Evolutionary conservation across 352 stramenopile genomes (phyloP).

Genomic region (Pythium biforme): DNA sequence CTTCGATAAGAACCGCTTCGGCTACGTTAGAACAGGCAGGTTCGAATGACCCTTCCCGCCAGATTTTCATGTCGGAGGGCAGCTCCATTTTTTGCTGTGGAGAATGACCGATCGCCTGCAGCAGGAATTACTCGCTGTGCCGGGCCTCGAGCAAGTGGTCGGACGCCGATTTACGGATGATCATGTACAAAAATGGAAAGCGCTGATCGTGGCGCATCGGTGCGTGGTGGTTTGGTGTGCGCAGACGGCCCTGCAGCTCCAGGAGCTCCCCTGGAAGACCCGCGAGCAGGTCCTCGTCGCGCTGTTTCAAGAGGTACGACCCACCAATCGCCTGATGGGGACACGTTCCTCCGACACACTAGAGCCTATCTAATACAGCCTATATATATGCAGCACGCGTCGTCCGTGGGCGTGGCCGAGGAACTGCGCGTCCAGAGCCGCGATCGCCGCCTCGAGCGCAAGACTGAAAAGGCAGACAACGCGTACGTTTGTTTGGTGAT

Average conservation of each 20-base stretch:
- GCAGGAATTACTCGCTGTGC: constrained; percentile 20
- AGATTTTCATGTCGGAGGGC: neutral
- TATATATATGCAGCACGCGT: too few species aligned
- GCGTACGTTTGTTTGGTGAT: constrained; percentile 28
- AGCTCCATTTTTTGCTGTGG: neutral
- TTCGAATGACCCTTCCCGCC: constrained; percentile 9
- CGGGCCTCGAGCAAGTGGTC: constrained; percentile 22
- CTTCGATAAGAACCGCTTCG: constrained; percentile 1
- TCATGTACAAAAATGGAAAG: neutral
- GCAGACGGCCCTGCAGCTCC: constrained; percentile 37
- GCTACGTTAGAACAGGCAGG: neutral
- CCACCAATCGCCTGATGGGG: too few species aligned
- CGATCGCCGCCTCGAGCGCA: constrained; percentile 46
- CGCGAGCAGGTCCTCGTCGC: constrained; percentile 43
- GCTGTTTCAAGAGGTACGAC: constrained; percentile 50
- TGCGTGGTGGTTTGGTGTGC: neutral
- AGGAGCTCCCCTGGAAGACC: constrained; percentile 45
- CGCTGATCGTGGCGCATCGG: neutral
- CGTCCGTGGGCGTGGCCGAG: constrained; percentile 35
- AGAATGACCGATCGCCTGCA: constrained; percentile 24
- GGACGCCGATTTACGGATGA: too few species aligned
- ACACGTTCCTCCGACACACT: too few species aligned
- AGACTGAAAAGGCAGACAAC: constrained; percentile 47
- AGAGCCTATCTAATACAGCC: too few species aligned
- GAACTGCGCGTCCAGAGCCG: constrained; percentile 32